These are phyloP conservation scores for Rhizopogon vesiculosus DNA, from an alignment of 768 basidiomycete species.

Conservation along the genomic window DNA sequence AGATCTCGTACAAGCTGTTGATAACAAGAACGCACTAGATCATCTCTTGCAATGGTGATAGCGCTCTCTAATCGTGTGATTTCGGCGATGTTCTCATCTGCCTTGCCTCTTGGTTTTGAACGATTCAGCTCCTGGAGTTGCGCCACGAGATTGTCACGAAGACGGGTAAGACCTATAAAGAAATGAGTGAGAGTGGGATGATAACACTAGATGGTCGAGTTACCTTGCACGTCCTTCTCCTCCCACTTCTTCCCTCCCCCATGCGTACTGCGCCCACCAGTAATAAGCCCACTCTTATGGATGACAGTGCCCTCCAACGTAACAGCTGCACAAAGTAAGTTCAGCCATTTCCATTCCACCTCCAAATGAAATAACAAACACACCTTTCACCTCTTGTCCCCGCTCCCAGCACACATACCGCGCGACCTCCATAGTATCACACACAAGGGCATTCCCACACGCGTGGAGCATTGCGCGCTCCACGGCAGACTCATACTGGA, in stretches of 20 bases:
- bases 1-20: neutral
- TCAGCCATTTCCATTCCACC: neutral
- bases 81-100: conserved; percentile 75
- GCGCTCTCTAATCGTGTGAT: conserved; percentile 76
- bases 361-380: conserved; percentile 12
- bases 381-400: conserved; percentile 95
- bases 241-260: conserved; percentile 86
- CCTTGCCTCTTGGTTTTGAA: conserved; percentile 77
- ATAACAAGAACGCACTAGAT: conserved; percentile 51
- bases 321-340: conserved; percentile 49
- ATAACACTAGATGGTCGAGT: conserved; percentile 4
- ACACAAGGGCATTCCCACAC: conserved; percentile 92
- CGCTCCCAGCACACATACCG: conserved; percentile 89
- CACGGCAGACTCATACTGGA: conserved; percentile 76
- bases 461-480: conserved; percentile 96
- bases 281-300: conserved; percentile 96
- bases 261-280: conserved; percentile 84
- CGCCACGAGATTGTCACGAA: conserved; percentile 63
- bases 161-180: conserved; percentile 44
- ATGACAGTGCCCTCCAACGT: conserved; percentile 96
- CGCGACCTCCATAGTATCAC: conserved; percentile 94
- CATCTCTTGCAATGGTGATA: conserved; percentile 73
- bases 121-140: conserved; percentile 83
- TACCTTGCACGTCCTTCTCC: conserved; percentile 89
- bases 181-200: conserved; percentile 9